Conservation (phyloP, 2,329 filamentous ascomycete genomes). For the Xylaria sp. region DNA sequence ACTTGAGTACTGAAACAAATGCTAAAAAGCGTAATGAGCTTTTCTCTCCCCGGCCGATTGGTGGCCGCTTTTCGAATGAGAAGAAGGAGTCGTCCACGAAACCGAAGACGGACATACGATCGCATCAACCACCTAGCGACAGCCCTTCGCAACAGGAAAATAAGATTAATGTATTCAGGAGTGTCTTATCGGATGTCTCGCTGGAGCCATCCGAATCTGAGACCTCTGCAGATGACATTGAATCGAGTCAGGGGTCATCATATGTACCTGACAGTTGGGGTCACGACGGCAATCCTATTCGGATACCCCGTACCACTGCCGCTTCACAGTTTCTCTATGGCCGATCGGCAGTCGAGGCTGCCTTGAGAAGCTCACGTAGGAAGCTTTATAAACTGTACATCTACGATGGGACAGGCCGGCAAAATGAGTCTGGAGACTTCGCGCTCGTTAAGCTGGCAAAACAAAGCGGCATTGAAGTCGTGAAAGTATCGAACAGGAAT, state of each 20-base stretch:
- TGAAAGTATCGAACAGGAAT: conserved; percentile 52
- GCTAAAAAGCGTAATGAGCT: not conserved
- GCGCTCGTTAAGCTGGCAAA: conserved; percentile 44
- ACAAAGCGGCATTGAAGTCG: conserved; percentile 47
- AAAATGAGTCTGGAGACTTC: conserved; percentile 42
- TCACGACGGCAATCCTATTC: conserved; percentile 33
- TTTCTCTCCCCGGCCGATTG: not conserved
- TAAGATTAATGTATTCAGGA: too few relatives aligned
- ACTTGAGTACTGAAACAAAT: not conserved
- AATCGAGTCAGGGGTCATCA: too few relatives aligned
- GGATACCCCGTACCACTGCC: conserved; percentile 62
- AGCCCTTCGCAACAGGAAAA: too few relatives aligned
- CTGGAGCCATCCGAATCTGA: too few relatives aligned
- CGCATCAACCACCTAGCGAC: too few relatives aligned
- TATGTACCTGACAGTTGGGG: too few relatives aligned
- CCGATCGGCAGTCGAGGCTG: conserved; percentile 71
- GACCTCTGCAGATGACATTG: too few relatives aligned
- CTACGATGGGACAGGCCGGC: conserved; percentile 54
- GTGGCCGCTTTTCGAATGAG: not conserved
- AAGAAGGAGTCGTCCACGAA: not conserved
- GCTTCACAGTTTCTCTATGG: conserved; percentile 92
- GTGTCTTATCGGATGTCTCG: too few relatives aligned
- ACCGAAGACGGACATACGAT: too few relatives aligned
- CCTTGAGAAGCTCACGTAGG: conserved; percentile 60
- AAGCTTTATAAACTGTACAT: conserved; percentile 83